Evolutionary conservation across 345 rosid species (phyloP), one percentile per base, ranked within the genome.

Genomic region (Rhizophora apiculata): DNA sequence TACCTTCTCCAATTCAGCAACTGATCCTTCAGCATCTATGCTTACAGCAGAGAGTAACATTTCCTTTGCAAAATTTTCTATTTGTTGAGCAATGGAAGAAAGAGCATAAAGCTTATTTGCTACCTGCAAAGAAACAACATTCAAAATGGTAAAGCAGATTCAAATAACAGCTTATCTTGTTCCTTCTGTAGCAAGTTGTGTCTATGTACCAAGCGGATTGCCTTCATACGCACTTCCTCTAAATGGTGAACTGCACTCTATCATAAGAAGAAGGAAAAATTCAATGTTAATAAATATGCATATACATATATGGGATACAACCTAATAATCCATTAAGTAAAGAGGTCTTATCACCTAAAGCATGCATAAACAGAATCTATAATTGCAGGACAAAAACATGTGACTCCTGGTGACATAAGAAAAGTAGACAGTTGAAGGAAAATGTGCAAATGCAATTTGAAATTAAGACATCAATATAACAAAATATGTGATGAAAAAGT

Each of bases 161-260:
- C n/a, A 79, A 46, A 26, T 70, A 66, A 63, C 58, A 55, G 56
- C 55, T 70, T 51, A 61, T 29, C 5, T 60, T 29, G 48, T 26
- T 46, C 59, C 55, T 71, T 73, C 46, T 18, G 43, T 46, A 61
- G 49, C 60, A 75, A 69, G 71, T 62, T 72, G 65, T 72, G 64
- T 24, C 20, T 43, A 74, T 39, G 57, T 87, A 95, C 99, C 96
- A 95, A 83, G 57, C 97, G 96, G 68, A 90, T 92, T 56, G 99
- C 99, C 86, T 90, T 95, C 99, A 88, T 89, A 68, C 97, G 96
- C 67, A 92, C 93, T 82, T 92, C 99, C 87, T 92, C 99, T 83
- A 70, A 80, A 74, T 79, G 86, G 84, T 95, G 96, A 88, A 90
- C 92, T 72, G 97, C 84, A 84, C 96, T 88, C 99, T 92, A 78